These are phyloP conservation scores for Cryptococcus sp. DNA, from an alignment of 1,284 basidiomycete genomes.

Conservation along the genomic window DNA sequence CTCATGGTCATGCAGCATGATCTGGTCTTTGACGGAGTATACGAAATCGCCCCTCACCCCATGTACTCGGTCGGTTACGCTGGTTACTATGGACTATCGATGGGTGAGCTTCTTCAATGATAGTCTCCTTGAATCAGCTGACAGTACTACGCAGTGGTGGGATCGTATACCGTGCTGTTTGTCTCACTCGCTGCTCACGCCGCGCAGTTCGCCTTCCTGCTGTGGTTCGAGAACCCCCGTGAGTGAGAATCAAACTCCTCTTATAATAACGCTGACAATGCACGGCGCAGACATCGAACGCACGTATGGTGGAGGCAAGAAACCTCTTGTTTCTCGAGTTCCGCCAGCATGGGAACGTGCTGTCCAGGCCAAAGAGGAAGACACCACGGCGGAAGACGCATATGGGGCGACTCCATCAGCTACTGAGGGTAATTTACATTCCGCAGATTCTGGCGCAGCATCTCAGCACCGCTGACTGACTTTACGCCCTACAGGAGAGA, in stretches of 20 bases:
- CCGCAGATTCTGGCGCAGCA: not conserved
- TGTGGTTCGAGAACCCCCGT: slow-evolving; percentile 98
- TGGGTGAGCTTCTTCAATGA: slow-evolving; percentile 48
- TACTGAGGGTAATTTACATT: slow-evolving; percentile 61
- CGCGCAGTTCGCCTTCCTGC: slow-evolving; percentile 91
- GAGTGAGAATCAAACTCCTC: slow-evolving; percentile 47
- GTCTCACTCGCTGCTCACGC: slow-evolving; percentile 90
- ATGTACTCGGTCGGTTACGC: slow-evolving; percentile 79
- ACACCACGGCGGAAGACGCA: slow-evolving; percentile 5
- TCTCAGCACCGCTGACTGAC: slow-evolving; percentile 1
- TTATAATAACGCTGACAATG: slow-evolving; percentile 15
- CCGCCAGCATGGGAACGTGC: slow-evolving; percentile 57
- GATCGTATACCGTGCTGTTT: slow-evolving; percentile 86
- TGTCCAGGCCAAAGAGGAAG: not conserved
- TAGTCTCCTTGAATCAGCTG: not conserved
- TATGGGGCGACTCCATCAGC: slow-evolving; percentile 60
- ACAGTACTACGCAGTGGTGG: slow-evolving; percentile 38
- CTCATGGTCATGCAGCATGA: slow-evolving; percentile 61
- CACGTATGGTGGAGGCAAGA: slow-evolving; percentile 78
- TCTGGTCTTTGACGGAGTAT: slow-evolving; percentile 96
- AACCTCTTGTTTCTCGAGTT: slow-evolving; percentile 79
- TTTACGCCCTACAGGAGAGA: slow-evolving; percentile 54
- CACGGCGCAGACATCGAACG: slow-evolving; percentile 76
- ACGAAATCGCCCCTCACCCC: slow-evolving; percentile 66
- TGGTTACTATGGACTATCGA: slow-evolving; percentile 91